Evolutionary conservation across 495 filamentous ascomycete genomes (phyloP).

Genomic region (Delitschia confertaspora): DNA sequence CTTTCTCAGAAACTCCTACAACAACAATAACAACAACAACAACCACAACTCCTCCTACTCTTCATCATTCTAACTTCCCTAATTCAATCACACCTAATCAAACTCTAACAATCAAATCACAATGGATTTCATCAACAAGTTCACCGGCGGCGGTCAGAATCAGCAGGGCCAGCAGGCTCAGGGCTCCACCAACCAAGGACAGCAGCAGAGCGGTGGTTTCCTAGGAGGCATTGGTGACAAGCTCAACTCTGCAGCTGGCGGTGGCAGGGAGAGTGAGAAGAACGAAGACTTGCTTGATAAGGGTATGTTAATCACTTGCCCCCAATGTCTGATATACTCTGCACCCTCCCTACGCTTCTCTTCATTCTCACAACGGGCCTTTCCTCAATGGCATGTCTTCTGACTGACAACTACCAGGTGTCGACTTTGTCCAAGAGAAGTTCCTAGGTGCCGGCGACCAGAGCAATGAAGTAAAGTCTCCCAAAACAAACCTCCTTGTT

Average conservation of each 20-base stretch:
- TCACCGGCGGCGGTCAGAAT: slow-evolving; percentile 26
- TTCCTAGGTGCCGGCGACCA: slow-evolving; percentile 56
- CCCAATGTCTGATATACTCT: too few relatives aligned
- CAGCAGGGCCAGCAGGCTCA: slow-evolving; percentile 4
- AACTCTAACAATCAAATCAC: slow-evolving; percentile 6
- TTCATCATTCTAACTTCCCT: not conserved
- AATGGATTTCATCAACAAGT: slow-evolving; percentile 37
- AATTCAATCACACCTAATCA: not conserved
- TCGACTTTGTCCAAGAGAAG: slow-evolving; percentile 61
- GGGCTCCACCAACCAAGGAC: slow-evolving; percentile 10
- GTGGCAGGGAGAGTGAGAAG: slow-evolving; percentile 58
- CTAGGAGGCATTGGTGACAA: slow-evolving; percentile 47
- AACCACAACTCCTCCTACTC: too few relatives aligned
- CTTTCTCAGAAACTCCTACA: too few relatives aligned
- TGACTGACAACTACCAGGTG: slow-evolving; percentile 36
- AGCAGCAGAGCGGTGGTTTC: slow-evolving; percentile 39
- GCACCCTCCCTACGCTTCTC: too few relatives aligned
- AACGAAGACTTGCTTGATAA: slow-evolving; percentile 48
- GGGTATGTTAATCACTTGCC: too few relatives aligned
- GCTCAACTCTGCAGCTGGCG: slow-evolving; percentile 53
- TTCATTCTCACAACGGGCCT: not conserved
- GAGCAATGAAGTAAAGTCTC: slow-evolving; percentile 47
- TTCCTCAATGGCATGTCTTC: not conserved
- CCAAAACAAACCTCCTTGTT: too few relatives aligned
- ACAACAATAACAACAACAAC: too few relatives aligned